phyloP scores from a whole-genome alignment of 768 basidiomycete genomes.

The Xerocomellus dryophilus region DNA sequence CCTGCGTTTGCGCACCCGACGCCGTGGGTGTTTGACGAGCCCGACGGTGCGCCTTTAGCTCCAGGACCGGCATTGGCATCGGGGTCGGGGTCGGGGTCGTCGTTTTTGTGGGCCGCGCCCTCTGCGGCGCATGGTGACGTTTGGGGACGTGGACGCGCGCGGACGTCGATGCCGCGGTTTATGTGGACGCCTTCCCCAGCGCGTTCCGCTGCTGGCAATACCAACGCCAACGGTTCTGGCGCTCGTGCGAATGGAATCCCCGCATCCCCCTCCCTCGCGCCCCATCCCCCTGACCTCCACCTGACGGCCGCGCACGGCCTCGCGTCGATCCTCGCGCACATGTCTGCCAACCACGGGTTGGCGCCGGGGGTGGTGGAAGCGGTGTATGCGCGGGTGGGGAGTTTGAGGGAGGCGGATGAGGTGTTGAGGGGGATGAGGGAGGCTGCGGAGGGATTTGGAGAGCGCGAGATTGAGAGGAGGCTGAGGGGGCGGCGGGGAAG shows the following conservation, averaged over 20 bases:
- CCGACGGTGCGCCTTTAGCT: neutral
- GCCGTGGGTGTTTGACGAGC: conserved; percentile 1
- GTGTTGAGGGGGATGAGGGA: conserved; percentile 39
- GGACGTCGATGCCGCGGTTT: neutral
- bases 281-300: conserved; percentile 15
- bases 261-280: neutral
- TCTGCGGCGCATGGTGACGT: neutral
- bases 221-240: neutral
- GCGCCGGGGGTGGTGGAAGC: conserved; percentile 38
- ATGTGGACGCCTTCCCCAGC: conserved; percentile 7
- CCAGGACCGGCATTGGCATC: neutral
- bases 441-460: conserved; percentile 32
- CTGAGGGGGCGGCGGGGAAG: neutral
- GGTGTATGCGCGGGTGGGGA: conserved; percentile 35
- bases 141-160: neutral
- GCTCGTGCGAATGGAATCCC: neutral
- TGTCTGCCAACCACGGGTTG: conserved; percentile 48
- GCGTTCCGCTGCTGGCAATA: neutral
- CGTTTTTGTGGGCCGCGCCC: neutral
- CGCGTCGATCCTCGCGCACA: conserved; percentile 32
- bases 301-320: conserved; percentile 29
- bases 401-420: conserved; percentile 38
- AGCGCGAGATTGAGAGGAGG: conserved; percentile 11
- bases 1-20: conserved; percentile 2
- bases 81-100: neutral